Evolutionary conservation across 768 basidiomycete genomes (phyloP), one percentile per base, ranked within the genome.

Genomic region (Psilocybe cubensis): DNA sequence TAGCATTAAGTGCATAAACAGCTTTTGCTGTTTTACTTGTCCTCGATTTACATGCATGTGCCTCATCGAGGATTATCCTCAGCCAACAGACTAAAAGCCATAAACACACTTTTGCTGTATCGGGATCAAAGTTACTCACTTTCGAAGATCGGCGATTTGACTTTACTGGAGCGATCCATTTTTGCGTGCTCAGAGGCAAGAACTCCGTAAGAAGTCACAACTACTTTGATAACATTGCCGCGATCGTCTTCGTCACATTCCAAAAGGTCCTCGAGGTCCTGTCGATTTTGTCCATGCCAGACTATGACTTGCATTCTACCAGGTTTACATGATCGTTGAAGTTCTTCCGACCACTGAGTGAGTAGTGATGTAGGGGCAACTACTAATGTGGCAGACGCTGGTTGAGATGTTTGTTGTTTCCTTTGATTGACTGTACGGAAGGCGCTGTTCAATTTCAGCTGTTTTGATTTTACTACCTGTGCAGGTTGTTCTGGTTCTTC

Each of bases 1-100:
- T 79, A 4, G 91, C 91, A 20, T 79, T 82, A 9, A 98, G 78
- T 4, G 91, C 91, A 68, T 90, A 98, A 43, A 92, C 92, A 6
- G 96, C 90, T 63, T 88, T 91, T 0, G 94, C 93, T 12, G 91
- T 92, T 70, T 91, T 90, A 65, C 92, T 95, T 5, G 83, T 81
- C 21, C 96, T 83, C 11, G 91, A 94, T 74, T 97, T 98, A 77
- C 93, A 95, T 59, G 91, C 86, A 71, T 98, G 96, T 2, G 96
- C 96, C 72, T 98, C 96, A 66, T 98, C 96, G 7, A 96, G 80
- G 29, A 96, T 83, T 14, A 93, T 81, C 50, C 91, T 81, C 51
- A 91, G 77, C 92, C 91, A 95, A 59, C 88, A 82, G 38, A 88
- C 92, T 94, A 57, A 4, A 25, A 27, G 45, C 5, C 27, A n/a